Percentiles rank a stretch among this genome's conserved stretches.
These are phyloP conservation scores for Saccharomyces hybrid DNA, from an alignment of 1,139 yeast genomes.

Conservation along the genomic window DNA sequence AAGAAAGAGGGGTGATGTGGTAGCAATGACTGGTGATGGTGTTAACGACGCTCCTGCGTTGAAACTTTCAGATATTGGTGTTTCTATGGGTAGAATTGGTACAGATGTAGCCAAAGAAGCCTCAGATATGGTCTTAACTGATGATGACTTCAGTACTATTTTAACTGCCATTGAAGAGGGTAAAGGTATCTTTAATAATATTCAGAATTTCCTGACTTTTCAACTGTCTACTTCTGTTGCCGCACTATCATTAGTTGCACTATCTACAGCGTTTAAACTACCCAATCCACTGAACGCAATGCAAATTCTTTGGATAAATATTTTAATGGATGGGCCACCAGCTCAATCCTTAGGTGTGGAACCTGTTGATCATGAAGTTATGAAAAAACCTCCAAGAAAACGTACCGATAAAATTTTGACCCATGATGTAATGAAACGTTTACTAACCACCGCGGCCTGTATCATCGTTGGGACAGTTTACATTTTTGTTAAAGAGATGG, in stretches of 20 bases:
- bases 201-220: constrained; percentile 88
- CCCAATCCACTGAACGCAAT: constrained; percentile 97
- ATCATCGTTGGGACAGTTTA: constrained; percentile 77
- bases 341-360: constrained; percentile 97
- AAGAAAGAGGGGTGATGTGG: constrained; percentile 88
- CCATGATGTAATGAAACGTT: constrained; percentile 57
- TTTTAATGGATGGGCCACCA: constrained; percentile 98
- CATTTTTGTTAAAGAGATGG: constrained; percentile 79
- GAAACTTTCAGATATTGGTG: constrained; percentile 93
- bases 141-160: constrained; percentile 92
- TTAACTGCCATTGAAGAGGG: constrained; percentile 93
- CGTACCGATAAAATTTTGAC: constrained; percentile 81
- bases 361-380: constrained; percentile 91
- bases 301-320: constrained; percentile 97
- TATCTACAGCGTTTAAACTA: constrained; percentile 75
- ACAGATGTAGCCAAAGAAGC: constrained; percentile 99
- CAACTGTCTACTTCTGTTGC: constrained; percentile 95
- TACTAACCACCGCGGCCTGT: constrained; percentile 64
- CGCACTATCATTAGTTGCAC: constrained; percentile 80
- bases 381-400: constrained; percentile 89
- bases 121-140: constrained; percentile 94
- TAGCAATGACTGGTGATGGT: constrained; percentile 99
- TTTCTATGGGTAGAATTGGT: constrained; percentile 94
- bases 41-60: constrained; percentile 98
- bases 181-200: constrained; percentile 89